These are phyloP conservation scores for Lachnellula willkommii DNA, from an alignment of 2,329 filamentous ascomycete genomes.

Conservation along the genomic window DNA sequence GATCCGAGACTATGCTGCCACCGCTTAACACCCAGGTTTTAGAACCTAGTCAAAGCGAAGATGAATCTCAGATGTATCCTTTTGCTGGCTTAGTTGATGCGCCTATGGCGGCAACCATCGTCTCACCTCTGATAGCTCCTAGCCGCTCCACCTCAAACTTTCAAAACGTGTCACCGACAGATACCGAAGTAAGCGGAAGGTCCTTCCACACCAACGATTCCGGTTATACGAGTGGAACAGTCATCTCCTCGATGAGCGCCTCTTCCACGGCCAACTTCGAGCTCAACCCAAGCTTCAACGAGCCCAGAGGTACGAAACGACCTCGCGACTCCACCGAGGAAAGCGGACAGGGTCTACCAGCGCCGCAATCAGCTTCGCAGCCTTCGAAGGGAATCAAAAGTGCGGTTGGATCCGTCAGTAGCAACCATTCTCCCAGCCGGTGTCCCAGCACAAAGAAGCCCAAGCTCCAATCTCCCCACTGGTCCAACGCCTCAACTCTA, in stretches of 20 bases:
- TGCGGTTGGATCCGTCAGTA: slow-evolving; percentile 1
- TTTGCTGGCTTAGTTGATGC: slow-evolving; percentile 2
- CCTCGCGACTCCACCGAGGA: slow-evolving; percentile 11
- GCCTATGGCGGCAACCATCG: slow-evolving; percentile 7
- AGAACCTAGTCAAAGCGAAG: neutral
- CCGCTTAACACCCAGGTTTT: slow-evolving; percentile 7
- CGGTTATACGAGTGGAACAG: slow-evolving; percentile 22
- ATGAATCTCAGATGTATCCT: neutral
- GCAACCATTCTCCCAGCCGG: slow-evolving; percentile 14
- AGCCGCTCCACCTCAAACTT: slow-evolving; percentile 6
- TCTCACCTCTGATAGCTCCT: slow-evolving; percentile 8
- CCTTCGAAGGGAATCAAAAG: neutral
- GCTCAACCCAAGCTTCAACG: slow-evolving; percentile 11
- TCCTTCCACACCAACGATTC: slow-evolving; percentile 22
- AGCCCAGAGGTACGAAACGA: slow-evolving; percentile 13
- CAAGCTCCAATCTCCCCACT: slow-evolving; percentile 16
- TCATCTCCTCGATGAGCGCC: slow-evolving; percentile 6
- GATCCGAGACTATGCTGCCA: slow-evolving; percentile 1
- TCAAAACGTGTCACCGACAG: slow-evolving; percentile 9
- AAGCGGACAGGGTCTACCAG: neutral
- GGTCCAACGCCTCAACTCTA: slow-evolving; percentile 15
- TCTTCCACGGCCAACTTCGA: slow-evolving; percentile 9
- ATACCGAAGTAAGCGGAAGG: slow-evolving; percentile 18
- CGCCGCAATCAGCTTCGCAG: neutral
- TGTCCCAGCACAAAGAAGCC: slow-evolving; percentile 15